Base-by-base conservation (phyloP, 1,139 yeast species). In the Suhomyces ambrosiae region DNA sequence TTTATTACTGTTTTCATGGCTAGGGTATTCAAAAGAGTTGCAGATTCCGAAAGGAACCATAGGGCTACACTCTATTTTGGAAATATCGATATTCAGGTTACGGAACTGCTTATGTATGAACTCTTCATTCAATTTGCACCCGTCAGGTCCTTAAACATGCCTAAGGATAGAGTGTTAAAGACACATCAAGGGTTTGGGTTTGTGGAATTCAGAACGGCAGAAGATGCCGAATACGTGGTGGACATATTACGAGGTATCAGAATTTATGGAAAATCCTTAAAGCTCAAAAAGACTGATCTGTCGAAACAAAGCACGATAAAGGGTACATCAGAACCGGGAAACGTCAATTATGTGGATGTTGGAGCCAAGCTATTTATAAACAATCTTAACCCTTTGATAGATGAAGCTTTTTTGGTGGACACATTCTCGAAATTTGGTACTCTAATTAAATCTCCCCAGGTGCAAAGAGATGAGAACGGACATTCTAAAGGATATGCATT, bases 111-210 rank as follows among this genome's bases (percentile, higher is more conserved):
- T 13, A 60, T 94, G 33, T 87, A 83, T 55, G 98, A 92, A 58
- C 71, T 92, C 23, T 83, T 89, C 60, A 63, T 86, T 9, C 98
- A 92, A 57, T 82, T 87, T 36, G 94, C 95, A 0, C 96, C 96
- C 0, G 75, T 92, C 4, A 68, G 69, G 33, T 71, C 78, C 23
- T 72, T 92, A 9, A 75, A 83, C 48, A 68, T 92, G 50, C 97
- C 97, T 4, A 81, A 80, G 51, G 97, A 89, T 54, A 71, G 90
- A 47, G 71, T 88, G 4, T 65, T 79, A 28, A 79, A 79, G 44
- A 69, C 76, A 2, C 89, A 85, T 52, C 95, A 85, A 54, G 97
- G 97, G 12, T 92, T 71, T 62, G 97, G 96, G 9, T 92, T 92
- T 61, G 82, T 86, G 2, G 95, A 87, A 55, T 83, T 86, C 51